Percentiles rank a stretch among this genome's conserved stretches.
These are phyloP conservation scores for Magnusiomyces starmeri DNA, from an alignment of 1,139 yeast species.

Conservation along the genomic window DNA sequence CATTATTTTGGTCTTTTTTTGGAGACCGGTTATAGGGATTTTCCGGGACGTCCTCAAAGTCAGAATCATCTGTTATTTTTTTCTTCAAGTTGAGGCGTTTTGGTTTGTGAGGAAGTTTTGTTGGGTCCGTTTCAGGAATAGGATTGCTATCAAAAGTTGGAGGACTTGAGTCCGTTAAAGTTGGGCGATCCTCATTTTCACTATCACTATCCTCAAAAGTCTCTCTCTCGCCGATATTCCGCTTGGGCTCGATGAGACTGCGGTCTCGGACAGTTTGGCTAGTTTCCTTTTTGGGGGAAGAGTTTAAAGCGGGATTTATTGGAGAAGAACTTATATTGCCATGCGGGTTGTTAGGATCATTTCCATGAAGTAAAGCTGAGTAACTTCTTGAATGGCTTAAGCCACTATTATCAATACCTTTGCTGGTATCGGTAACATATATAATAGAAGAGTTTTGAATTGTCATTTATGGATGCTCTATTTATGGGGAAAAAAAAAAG, in stretches of 20 bases:
- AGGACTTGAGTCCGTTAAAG: neutral
- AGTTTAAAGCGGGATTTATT: too few relatives aligned
- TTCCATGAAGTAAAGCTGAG: too few relatives aligned
- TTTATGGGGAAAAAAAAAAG: too few relatives aligned
- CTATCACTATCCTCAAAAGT: neutral
- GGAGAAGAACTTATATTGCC: too few relatives aligned
- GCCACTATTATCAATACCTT: too few relatives aligned
- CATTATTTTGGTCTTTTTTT: neutral
- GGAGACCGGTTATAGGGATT: neutral
- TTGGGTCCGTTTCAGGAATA: neutral
- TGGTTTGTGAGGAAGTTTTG: neutral
- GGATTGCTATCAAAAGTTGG: neutral
- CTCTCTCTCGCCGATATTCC: neutral
- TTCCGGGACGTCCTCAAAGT: too few relatives aligned
- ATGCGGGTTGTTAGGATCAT: too few relatives aligned
- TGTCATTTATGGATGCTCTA: too few relatives aligned
- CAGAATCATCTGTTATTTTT: neutral
- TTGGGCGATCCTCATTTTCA: neutral
- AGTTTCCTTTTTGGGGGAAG: neutral
- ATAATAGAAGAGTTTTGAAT: too few relatives aligned
- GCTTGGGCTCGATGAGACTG: neutral
- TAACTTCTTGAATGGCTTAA: too few relatives aligned
- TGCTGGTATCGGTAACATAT: too few relatives aligned
- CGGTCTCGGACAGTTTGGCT: neutral
- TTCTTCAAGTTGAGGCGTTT: neutral